A percentile compares a stretch with the other conserved stretches of the same genome.
These are phyloP conservation scores for Eimeria brunetti DNA, from an alignment of 169 alveolate species.

Conservation along the genomic window DNA sequence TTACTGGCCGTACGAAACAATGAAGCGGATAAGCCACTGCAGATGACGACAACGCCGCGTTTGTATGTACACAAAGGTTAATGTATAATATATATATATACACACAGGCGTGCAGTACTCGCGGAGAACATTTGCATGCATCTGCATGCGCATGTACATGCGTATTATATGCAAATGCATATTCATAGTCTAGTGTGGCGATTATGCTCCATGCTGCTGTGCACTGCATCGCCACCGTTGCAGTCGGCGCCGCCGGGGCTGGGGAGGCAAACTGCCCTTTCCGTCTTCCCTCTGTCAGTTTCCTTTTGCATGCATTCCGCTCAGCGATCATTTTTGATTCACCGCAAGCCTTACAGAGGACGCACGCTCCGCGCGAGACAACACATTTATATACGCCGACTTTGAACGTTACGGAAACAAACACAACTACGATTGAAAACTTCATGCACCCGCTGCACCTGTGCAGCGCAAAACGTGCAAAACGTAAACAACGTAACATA, in stretches of 20 bases:
- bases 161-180: neutral
- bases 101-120: too few species aligned
- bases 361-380: neutral
- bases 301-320: neutral
- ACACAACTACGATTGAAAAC: neutral
- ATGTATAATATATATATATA: neutral
- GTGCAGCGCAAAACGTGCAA: too few species aligned
- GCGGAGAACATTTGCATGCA: too few species aligned
- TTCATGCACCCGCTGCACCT: neutral
- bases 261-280: neutral
- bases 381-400: neutral
- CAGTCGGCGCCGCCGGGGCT: constrained; percentile 25
- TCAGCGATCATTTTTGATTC: neutral
- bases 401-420: neutral
- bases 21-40: constrained; percentile 33
- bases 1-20: neutral
- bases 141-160: neutral
- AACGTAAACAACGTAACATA: neutral
- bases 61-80: neutral
- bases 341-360: neutral
- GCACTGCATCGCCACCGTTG: neutral
- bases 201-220: neutral
- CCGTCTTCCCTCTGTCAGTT: neutral
- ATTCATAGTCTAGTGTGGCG: neutral
- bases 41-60: neutral